Conservation (phyloP, 805 yeast species). For the Candida odintsovae region DNA sequence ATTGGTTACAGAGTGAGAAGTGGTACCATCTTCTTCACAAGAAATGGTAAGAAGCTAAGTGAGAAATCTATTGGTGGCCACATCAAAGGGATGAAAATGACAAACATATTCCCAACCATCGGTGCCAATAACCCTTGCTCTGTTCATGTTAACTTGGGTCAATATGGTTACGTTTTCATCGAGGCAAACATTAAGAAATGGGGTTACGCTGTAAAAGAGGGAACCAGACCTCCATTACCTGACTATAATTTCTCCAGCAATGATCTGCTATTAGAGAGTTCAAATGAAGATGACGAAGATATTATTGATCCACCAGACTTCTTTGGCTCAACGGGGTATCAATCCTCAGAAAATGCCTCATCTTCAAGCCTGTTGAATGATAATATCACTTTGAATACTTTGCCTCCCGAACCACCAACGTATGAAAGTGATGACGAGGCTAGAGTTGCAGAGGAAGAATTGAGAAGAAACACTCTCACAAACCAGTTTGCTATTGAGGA, state of each 20-base stretch:
- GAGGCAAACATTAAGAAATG: constrained; percentile 83
- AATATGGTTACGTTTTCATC: constrained; percentile 69
- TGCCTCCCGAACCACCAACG: constrained; percentile 34
- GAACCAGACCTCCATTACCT: constrained; percentile 88
- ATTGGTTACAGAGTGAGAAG: constrained; percentile 79
- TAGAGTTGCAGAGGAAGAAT: background rate
- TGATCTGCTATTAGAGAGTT: constrained; percentile 67
- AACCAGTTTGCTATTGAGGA: constrained; percentile 5
- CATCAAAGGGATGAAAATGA: constrained; percentile 61
- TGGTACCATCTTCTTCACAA: constrained; percentile 87
- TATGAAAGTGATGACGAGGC: constrained; percentile 19
- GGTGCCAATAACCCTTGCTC: constrained; percentile 82
- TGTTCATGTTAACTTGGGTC: constrained; percentile 87
- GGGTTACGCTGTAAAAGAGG: constrained; percentile 82
- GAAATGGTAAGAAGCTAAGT: constrained; percentile 84
- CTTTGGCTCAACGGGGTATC: constrained; percentile 19
- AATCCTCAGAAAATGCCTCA: constrained; percentile 24
- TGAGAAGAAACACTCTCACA: constrained; percentile 2
- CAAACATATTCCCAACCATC: constrained; percentile 76
- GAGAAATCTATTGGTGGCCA: constrained; percentile 83
- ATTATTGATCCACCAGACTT: constrained; percentile 20
- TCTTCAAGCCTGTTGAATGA: constrained; percentile 16
- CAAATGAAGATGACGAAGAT: constrained; percentile 28
- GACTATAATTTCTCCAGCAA: constrained; percentile 76
- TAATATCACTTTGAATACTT: constrained; percentile 25